Conservation (phyloP, 179 eudicot genomes). For the Silene noctiflora region DNA sequence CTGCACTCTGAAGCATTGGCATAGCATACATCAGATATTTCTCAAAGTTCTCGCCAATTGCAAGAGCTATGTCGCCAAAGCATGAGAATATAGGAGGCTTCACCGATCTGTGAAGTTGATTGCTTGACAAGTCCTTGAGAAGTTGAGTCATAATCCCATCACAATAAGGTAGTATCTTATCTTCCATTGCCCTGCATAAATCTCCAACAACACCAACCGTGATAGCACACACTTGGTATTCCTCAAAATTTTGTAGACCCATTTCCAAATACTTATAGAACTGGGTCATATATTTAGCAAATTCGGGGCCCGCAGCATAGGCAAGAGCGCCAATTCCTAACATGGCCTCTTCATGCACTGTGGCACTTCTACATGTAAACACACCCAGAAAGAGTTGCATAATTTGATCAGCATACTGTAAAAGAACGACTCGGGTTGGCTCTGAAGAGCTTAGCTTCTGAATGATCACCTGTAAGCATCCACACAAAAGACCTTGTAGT, state of each 20-base stretch:
- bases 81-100: slow-evolving; percentile 96
- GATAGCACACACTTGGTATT: slow-evolving; percentile 90
- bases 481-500: slow-evolving; percentile 92
- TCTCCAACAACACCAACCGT: slow-evolving; percentile 97
- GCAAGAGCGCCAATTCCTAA: slow-evolving; percentile 93
- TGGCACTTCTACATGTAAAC: slow-evolving; percentile 85
- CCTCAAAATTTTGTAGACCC: slow-evolving; percentile 96
- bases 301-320: slow-evolving; percentile 75
- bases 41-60: slow-evolving; percentile 92
- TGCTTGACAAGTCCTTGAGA: slow-evolving; percentile 87
- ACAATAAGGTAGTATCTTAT: slow-evolving; percentile 78
- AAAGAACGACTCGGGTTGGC: slow-evolving; percentile 56
- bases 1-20: slow-evolving; percentile 99
- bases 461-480: slow-evolving; percentile 90
- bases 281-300: slow-evolving; percentile 74
- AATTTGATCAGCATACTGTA: slow-evolving; percentile 88
- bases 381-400: slow-evolving; percentile 83
- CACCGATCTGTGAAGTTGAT: slow-evolving; percentile 92
- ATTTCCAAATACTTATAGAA: slow-evolving; percentile 83
- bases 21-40: slow-evolving; percentile 86
- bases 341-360: slow-evolving; percentile 97
- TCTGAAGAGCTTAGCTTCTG: slow-evolving; percentile 86
- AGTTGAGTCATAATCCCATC: slow-evolving; percentile 97
- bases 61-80: slow-evolving; percentile 93
- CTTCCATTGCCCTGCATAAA: slow-evolving; percentile 86